These are phyloP conservation scores for Microdochium bolleyi DNA, from an alignment of 2,329 filamentous ascomycete species.

Conservation along the genomic window DNA sequence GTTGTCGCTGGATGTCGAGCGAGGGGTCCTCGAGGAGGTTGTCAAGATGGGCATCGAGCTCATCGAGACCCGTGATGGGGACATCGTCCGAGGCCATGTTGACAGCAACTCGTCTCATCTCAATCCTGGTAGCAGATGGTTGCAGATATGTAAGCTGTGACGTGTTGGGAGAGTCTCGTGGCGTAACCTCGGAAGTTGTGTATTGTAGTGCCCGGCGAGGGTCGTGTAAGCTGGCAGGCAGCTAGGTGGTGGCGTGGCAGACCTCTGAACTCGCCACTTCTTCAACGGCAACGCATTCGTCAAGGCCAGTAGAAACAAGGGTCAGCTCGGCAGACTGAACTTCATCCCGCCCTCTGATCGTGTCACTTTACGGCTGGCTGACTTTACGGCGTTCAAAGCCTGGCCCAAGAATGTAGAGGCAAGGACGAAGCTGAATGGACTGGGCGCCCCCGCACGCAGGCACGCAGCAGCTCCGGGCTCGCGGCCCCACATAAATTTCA, in stretches of 20 bases:
- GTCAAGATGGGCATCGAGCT: constrained; percentile 46
- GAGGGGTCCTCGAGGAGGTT: constrained; percentile 35
- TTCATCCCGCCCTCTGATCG: background rate
- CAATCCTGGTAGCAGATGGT: too few species aligned
- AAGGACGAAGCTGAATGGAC: too few species aligned
- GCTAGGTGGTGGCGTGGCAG: background rate
- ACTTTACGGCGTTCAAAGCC: too few species aligned
- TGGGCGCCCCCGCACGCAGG: too few species aligned
- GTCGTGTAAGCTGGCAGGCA: background rate
- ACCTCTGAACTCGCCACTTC: too few species aligned
- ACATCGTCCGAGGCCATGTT: constrained; percentile 30
- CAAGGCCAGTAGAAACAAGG: background rate
- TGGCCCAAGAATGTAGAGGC: too few species aligned
- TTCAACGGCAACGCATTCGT: too few species aligned
- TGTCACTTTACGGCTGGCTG: too few species aligned
- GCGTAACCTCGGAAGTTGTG: too few species aligned
- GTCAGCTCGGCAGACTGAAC: background rate
- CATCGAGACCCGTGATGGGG: constrained; percentile 43
- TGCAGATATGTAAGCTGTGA: too few species aligned
- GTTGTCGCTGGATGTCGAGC: constrained; percentile 33
- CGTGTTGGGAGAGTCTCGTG: too few species aligned
- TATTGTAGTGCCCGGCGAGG: background rate
- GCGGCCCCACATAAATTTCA: background rate
- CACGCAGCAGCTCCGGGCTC: background rate
- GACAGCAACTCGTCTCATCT: constrained; percentile 23